Evolutionary conservation across 768 basidiomycete genomes (phyloP).

Genomic region (Dioszegia hungarica): DNA sequence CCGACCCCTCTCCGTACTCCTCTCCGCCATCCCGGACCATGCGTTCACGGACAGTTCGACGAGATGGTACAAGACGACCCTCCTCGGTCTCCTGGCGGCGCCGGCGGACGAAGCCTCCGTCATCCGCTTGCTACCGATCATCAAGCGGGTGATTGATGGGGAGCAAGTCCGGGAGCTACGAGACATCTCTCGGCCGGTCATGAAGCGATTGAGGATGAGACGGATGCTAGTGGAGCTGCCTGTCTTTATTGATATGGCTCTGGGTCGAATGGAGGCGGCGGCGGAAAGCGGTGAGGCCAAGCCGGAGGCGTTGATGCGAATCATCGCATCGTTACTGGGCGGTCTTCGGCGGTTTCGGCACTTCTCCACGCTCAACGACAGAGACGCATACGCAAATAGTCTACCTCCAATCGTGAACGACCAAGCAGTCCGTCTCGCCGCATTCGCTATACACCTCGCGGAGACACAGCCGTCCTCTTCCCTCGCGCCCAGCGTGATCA

Average conservation of each 20-base stretch:
- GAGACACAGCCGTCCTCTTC: not conserved
- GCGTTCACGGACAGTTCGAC: not conserved
- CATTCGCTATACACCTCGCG: not conserved
- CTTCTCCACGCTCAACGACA: not conserved
- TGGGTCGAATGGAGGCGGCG: not conserved
- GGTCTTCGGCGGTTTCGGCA: not conserved
- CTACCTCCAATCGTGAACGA: not conserved
- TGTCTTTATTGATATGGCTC: not conserved
- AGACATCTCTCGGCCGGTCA: not conserved
- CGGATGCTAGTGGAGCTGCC: not conserved
- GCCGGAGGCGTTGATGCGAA: not conserved
- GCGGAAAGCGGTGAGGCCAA: not conserved
- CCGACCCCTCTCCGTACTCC: not conserved
- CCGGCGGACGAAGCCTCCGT: not conserved
- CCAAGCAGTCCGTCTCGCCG: not conserved
- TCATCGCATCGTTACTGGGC: not conserved
- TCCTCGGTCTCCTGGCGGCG: not conserved
- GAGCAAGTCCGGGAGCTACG: not conserved
- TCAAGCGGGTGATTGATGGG: not conserved
- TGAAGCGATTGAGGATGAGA: not conserved
- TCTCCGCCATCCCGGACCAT: not conserved
- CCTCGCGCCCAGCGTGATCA: not conserved
- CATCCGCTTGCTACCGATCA: constrained; percentile 3
- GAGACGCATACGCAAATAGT: not conserved
- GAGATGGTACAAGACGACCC: not conserved